These are phyloP conservation scores for Haplographium delicatum DNA, from an alignment of 495 filamentous ascomycete species.

Conservation along the genomic window DNA sequence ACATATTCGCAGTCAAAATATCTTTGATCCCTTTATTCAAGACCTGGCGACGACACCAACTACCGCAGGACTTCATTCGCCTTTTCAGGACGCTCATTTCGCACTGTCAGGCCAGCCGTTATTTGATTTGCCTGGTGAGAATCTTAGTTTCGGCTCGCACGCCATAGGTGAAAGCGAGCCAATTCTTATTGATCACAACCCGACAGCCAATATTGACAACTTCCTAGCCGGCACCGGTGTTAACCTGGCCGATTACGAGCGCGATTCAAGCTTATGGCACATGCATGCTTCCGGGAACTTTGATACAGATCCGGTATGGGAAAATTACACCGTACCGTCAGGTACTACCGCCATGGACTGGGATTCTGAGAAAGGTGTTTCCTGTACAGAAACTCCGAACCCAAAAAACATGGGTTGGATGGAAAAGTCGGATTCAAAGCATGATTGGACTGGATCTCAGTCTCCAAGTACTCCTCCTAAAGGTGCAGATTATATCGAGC, in stretches of 20 bases:
- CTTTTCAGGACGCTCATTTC: constrained; percentile 24
- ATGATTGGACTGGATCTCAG: not conserved
- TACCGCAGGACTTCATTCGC: constrained; percentile 28
- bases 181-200: constrained; percentile 12
- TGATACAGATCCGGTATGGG: constrained; percentile 15
- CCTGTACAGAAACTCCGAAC: constrained; percentile 1
- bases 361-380: constrained; percentile 3
- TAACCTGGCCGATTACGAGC: constrained; percentile 5
- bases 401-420: not conserved
- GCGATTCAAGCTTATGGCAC: constrained; percentile 7
- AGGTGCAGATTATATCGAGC: not conserved
- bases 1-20: constrained; percentile 23
- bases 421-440: constrained; percentile 4
- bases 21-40: constrained; percentile 31
- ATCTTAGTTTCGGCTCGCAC: constrained; percentile 13
- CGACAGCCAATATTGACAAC: constrained; percentile 7
- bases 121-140: constrained; percentile 14
- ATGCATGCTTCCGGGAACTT: constrained; percentile 8
- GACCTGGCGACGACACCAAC: constrained; percentile 35
- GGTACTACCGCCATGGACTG: constrained; percentile 8
- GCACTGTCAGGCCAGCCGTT: not conserved
- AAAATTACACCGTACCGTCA: constrained; percentile 9
- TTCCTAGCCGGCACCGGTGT: constrained; percentile 10
- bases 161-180: constrained; percentile 14
- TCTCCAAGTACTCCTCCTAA: too few species aligned